Evolutionary conservation across 345 rosid species (phyloP), one percentile per base, ranked within the genome.

Genomic region (Acer yangbiense): DNA sequence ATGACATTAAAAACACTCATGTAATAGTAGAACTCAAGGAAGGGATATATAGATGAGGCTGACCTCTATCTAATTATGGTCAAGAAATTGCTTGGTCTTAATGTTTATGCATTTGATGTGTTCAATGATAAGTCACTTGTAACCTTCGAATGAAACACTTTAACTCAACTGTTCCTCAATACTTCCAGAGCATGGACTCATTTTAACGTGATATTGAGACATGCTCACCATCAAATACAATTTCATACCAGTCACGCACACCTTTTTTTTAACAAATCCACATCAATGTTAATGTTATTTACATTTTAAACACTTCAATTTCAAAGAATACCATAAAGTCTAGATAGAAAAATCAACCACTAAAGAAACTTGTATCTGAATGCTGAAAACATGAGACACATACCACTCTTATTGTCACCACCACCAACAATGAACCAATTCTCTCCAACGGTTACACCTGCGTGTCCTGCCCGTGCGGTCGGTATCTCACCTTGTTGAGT

Each of bases 351-450:
- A 18, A 72, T 71, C 55, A 72, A 67, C n/a, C 44, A 17, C 21
- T 61, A 46, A 74, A n/a, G 39, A 65, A 43, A 41, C 43, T 78
- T 39, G 44, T 23, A 75, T 65, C 23, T 11, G 17, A 77, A 63
- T 77, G 64, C 43, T 71, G 35, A 52, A 71, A 72, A 64, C 44
- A 81, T 57, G 73, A 83, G 76, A 75, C 74, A 79, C 84, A 64
- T 89, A 97, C 99, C 98, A 64, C 92, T 91, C 81, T 91, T 94
- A 88, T 97, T 97, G 87, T 97, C 94, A 41, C 99, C 99, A 62
- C 99, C 98, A 75, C 99, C 99, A 86, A 90, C 97, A 75, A 97
- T 90, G 85, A 94, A 97, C 99, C 99, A 97, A 81, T 93, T 97
- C 85, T 97, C 99, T n/a, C 99, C 99, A 77, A 97, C 79, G 43